Evolutionary conservation across 306 rosid species (phyloP).

Genomic region (Senna tora): DNA sequence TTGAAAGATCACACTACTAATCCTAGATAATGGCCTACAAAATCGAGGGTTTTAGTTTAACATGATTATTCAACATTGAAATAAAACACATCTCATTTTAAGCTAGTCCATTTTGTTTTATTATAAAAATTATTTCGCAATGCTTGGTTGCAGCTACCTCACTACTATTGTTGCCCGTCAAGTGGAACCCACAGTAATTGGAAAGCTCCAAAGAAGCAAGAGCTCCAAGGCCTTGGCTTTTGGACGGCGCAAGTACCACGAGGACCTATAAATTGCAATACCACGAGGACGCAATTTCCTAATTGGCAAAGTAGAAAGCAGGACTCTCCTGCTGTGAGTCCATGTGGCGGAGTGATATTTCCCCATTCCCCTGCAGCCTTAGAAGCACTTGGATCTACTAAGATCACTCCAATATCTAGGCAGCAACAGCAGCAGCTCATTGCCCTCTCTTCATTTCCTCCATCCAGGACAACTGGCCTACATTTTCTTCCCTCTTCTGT

Average conservation of each 20-base stretch:
- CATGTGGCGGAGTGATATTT: constrained; percentile 35
- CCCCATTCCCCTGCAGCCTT: constrained; percentile 38
- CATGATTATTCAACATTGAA: constrained; percentile 32
- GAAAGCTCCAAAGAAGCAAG: constrained; percentile 46
- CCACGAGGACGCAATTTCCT: constrained; percentile 44
- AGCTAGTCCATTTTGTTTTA: neutral
- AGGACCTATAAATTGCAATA: constrained; percentile 39
- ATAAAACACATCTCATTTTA: too few relatives aligned
- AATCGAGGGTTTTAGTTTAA: constrained; percentile 6
- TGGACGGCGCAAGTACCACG: constrained; percentile 58
- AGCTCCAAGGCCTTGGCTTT: constrained; percentile 42
- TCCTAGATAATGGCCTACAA: constrained; percentile 8
- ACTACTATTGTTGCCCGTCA: constrained; percentile 42
- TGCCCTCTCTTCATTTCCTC: constrained; percentile 43
- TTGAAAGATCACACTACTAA: constrained; percentile 39
- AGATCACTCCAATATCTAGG: constrained; percentile 45
- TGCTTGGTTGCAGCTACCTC: constrained; percentile 52
- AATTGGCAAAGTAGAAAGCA: constrained; percentile 55
- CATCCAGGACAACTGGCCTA: constrained; percentile 40
- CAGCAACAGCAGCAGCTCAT: constrained; percentile 56
- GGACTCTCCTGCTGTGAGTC: constrained; percentile 34
- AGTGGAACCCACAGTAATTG: constrained; percentile 44
- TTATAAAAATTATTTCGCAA: too few relatives aligned
- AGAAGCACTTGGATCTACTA: constrained; percentile 48
- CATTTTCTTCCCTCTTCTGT: constrained; percentile 45